A percentile compares a stretch with the other conserved stretches of the same genome.
Conservation (phyloP, 768 basidiomycete species). For the Pisolithus microcarpus region DNA sequence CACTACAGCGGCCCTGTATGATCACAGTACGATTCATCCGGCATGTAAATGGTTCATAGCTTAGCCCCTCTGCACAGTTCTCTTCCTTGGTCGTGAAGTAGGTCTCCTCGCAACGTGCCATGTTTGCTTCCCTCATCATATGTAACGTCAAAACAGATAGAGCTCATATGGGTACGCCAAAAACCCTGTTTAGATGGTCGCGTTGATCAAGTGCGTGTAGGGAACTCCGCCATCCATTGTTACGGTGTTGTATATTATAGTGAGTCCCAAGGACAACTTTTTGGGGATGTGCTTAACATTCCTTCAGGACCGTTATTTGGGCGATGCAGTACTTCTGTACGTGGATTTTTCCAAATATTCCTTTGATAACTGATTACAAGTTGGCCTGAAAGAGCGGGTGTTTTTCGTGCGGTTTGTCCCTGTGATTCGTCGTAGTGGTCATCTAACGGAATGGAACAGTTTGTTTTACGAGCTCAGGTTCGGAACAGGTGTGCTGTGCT, state of each 20-base stretch:
- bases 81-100: slow-evolving; percentile 23
- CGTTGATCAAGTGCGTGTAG: slow-evolving; percentile 7
- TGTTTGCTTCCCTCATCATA: not conserved
- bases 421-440: not conserved
- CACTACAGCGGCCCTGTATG: slow-evolving; percentile 21
- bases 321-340: slow-evolving; percentile 25
- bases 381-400: slow-evolving; percentile 7
- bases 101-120: slow-evolving; percentile 1
- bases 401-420: slow-evolving; percentile 13
- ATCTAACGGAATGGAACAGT: slow-evolving; percentile 9
- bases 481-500: slow-evolving; percentile 11
- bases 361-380: slow-evolving; percentile 2
- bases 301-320: slow-evolving; percentile 24
- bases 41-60: not conserved
- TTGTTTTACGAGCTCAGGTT: slow-evolving; percentile 13
- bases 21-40: slow-evolving; percentile 15
- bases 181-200: not conserved
- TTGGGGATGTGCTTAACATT: not conserved
- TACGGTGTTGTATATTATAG: slow-evolving; percentile 19
- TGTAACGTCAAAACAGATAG: slow-evolving; percentile 13
- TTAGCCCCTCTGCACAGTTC: slow-evolving; percentile 6
- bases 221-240: slow-evolving; percentile 21
- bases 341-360: not conserved
- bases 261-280: slow-evolving; percentile 5
- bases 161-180: slow-evolving; percentile 25